These are phyloP conservation scores for Suillus variegatus DNA, from an alignment of 768 basidiomycete genomes.

Conservation along the genomic window DNA sequence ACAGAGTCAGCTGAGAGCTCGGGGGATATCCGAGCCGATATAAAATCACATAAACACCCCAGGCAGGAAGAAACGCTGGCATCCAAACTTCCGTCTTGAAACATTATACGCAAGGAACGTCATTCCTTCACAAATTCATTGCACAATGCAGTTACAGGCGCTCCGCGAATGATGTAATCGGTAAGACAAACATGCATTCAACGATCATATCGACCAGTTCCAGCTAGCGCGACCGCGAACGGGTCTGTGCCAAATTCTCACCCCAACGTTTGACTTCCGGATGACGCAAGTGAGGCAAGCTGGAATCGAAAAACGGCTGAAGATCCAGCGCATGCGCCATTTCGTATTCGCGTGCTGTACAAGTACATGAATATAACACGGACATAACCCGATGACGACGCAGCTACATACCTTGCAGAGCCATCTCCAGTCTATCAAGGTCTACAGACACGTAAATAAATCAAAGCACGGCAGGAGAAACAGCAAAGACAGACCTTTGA, in stretches of 20 bases:
- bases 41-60: not conserved
- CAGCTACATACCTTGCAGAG: slow-evolving; percentile 61
- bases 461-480: not conserved
- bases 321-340: slow-evolving; percentile 49
- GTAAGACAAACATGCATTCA: not conserved
- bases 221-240: not conserved
- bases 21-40: not conserved
- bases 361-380: not conserved
- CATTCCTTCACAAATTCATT: not conserved
- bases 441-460: slow-evolving; percentile 43
- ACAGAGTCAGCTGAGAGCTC: not conserved
- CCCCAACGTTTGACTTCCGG: slow-evolving; percentile 78
- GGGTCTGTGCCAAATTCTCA: slow-evolving; percentile 28
- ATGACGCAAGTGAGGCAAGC: slow-evolving; percentile 70
- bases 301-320: slow-evolving; percentile 81
- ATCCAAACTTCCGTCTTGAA: not conserved
- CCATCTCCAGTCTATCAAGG: slow-evolving; percentile 87
- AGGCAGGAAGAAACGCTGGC: not conserved
- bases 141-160: not conserved
- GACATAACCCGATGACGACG: not conserved
- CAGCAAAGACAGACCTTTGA: slow-evolving; percentile 61
- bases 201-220: not conserved
- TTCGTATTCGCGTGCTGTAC: slow-evolving; percentile 74
- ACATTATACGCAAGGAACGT: not conserved
- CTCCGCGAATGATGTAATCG: not conserved